A percentile compares a stretch with the other conserved stretches of the same genome.
Evolutionary conservation across 805 yeast species (phyloP).

Genomic region (Scheffersomyces coipomensis): DNA sequence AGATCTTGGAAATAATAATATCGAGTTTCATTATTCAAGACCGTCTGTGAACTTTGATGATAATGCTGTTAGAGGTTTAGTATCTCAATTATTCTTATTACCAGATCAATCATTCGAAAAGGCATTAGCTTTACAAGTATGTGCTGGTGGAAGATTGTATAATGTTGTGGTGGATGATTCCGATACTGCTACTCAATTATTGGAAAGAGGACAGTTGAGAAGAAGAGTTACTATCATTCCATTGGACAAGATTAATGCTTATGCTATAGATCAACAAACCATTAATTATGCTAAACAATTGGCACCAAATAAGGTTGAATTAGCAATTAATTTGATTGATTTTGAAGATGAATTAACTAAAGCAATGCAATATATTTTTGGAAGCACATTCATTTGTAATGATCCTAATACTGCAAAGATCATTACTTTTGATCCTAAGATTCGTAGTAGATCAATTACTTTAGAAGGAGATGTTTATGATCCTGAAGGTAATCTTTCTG

Average conservation of each 20-base stretch:
- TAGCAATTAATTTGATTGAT: constrained; percentile 81
- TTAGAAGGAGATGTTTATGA: constrained; percentile 92
- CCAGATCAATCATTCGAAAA: constrained; percentile 54
- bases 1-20: constrained; percentile 51
- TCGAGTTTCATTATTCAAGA: constrained; percentile 70
- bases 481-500: constrained; percentile 93
- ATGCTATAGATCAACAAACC: constrained; percentile 48
- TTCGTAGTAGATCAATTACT: constrained; percentile 81
- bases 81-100: constrained; percentile 77
- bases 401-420: constrained; percentile 86
- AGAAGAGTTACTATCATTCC: constrained; percentile 92
- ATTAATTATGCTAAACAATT: constrained; percentile 68
- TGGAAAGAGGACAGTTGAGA: constrained; percentile 74
- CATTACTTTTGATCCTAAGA: constrained; percentile 82
- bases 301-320: constrained; percentile 82
- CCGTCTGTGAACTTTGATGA: constrained; percentile 65
- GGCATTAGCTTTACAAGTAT: constrained; percentile 83
- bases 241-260: constrained; percentile 74
- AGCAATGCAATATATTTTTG: constrained; percentile 93
- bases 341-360: constrained; percentile 66
- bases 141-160: constrained; percentile 90
- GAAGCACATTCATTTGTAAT: constrained; percentile 80
- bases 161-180: constrained; percentile 91
- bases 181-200: constrained; percentile 74
- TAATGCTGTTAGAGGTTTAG: constrained; percentile 76